Evolutionary conservation across 306 rosid genomes (phyloP), one percentile per base, ranked within the genome.

Genomic region (Sechiopsis laciniata): DNA sequence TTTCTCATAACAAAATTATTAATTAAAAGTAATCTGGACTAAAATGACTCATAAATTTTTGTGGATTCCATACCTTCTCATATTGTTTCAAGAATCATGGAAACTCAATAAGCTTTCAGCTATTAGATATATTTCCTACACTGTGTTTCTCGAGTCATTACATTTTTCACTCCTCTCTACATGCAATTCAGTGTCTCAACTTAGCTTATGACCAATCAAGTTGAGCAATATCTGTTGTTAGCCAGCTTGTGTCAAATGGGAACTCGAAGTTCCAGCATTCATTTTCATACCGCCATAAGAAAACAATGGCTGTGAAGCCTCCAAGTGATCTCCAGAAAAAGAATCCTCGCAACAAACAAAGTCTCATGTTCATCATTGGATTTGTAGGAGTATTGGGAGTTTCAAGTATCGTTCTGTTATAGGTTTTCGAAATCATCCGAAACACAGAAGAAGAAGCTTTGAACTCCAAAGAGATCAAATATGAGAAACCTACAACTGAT

Each of bases 91-190:
- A 3, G 69, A 11, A 12, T 86, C 29, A 46, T 16, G 29, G 45
- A 26, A 77, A 35, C 87, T 87, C 21, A 63, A 74, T 50, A 82
- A 85, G 56, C 91, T 26, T 91, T 54, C 74, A 86, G 74, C 73
- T 73, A 71, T 57, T 94, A 19, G 99, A 26, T 26, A 94, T 71
- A 64, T 91, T 52, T 89, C 97, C 53, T 78, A 56, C 61, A 94
- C 87, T 74, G 0, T 74, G 0, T 55, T 94, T 52, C 75, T 81
- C 37, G 99, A 96, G 42, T 85, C 80, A 11, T 73, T 89, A 56
- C 88, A 96, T 14, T 26, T 86, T 46, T 86, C 77, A 74, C 37
- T 89, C 90, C 80, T 88, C 96, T 53, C 84, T 93, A 55, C 87
- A 96, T 79, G 88, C 82, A 56, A 71, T 93, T 32, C 80, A 71